phyloP scores from a whole-genome alignment of 2,329 filamentous ascomycete genomes.

The Arthrobotrys entomopaga region DNA sequence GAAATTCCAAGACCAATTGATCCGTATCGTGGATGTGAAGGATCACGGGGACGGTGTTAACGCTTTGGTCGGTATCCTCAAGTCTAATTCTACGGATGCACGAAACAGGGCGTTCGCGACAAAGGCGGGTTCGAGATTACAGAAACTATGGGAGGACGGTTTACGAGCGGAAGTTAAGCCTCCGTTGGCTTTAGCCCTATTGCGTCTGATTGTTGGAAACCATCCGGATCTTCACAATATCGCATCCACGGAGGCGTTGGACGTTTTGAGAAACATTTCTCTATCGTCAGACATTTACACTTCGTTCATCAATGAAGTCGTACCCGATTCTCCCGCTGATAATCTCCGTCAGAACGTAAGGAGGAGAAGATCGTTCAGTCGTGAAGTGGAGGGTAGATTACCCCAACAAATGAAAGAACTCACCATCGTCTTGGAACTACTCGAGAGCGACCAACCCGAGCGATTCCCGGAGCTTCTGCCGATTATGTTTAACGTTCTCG shows the following conservation, averaged over 20 bases:
- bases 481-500: slow-evolving; percentile 83
- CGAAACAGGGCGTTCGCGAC: slow-evolving; percentile 40
- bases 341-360: slow-evolving; percentile 35
- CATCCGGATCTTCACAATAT: slow-evolving; percentile 56
- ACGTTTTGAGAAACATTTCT: slow-evolving; percentile 77
- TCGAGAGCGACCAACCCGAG: slow-evolving; percentile 81
- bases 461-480: slow-evolving; percentile 80
- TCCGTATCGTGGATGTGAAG: slow-evolving; percentile 68
- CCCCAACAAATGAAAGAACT: slow-evolving; percentile 71
- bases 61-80: slow-evolving; percentile 62
- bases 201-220: slow-evolving; percentile 57
- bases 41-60: slow-evolving; percentile 69
- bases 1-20: slow-evolving; percentile 67
- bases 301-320: slow-evolving; percentile 42
- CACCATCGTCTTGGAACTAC: slow-evolving; percentile 86
- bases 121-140: slow-evolving; percentile 52
- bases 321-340: slow-evolving; percentile 36
- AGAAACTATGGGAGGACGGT: slow-evolving; percentile 44
- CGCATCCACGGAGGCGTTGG: slow-evolving; percentile 71
- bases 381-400: slow-evolving; percentile 59
- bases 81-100: slow-evolving; percentile 29
- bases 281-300: slow-evolving; percentile 65
- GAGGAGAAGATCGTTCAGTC: slow-evolving; percentile 72
- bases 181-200: slow-evolving; percentile 48
- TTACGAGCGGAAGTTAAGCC: slow-evolving; percentile 53